Base-by-base conservation (phyloP, 2,329 filamentous ascomycete species). In the Colletotrichum viniferum region DNA sequence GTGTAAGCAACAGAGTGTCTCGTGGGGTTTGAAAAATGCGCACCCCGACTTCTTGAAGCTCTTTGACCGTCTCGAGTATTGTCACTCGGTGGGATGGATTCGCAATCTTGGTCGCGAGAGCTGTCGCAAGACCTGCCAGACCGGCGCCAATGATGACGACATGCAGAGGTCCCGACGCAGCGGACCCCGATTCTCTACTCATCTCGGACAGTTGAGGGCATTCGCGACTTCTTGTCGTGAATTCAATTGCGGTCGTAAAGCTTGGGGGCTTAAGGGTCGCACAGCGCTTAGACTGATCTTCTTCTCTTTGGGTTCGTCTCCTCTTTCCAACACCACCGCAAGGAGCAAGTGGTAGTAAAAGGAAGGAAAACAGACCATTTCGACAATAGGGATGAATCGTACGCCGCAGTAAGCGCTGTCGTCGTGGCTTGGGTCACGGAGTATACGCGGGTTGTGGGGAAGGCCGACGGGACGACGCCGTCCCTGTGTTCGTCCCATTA, bases 1-100 rank as follows among this genome's bases (percentile, higher is more conserved):
- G 55, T 55, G 14, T 58, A 28, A 65, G 58, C 64, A 34, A 55
- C 7, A 6, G 26, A 9, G 43, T 14, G 9, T n/a, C 7, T 38
- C 26, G 18, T 16, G 14, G 24, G 8, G 28, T 14, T 8, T 16
- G 24, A 43, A n/a, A 10, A 16, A 10, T 21, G 55, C 77, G 56
- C 73, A 77, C 77, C 43, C 77, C 77, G 21, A 77, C 74, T 69
- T 78, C 77, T 58, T 78, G 77, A 18, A 78, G 77, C 28, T 79
- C 76, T 71, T 77, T 77, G 28, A 74, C 76, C 16, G 76, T 65
- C 30, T 77, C 65, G 70, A 80, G 71, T 48, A 79, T 76, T 26
- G 74, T 79, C 10, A 79, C 71, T 13, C 71, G 48, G 65, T 76
- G 74, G 21, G 74, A 74, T 21, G 74, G 71, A 30, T 74, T 76